A percentile compares a stretch with the other conserved stretches of the same genome.
These are phyloP conservation scores for Trichocladium uniseriatum DNA, from an alignment of 495 filamentous ascomycete species.

Conservation along the genomic window DNA sequence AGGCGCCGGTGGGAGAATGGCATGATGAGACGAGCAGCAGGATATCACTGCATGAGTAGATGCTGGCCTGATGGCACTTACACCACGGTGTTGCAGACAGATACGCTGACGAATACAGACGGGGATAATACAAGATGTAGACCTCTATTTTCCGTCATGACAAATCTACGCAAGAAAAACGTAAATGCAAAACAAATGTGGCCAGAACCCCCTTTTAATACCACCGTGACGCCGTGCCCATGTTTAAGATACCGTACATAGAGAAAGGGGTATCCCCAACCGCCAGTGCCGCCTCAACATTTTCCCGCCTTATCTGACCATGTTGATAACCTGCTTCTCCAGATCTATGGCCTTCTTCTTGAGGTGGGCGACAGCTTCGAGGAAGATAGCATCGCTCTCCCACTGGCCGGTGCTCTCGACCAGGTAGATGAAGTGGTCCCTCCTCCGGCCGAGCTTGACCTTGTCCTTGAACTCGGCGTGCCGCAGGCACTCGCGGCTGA, in stretches of 20 bases:
- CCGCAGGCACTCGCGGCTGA: slow-evolving; percentile 82
- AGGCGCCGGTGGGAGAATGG: too few species aligned
- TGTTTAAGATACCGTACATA: slow-evolving; percentile 6
- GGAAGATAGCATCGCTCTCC: slow-evolving; percentile 79
- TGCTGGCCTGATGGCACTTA: neutral
- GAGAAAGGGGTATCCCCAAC: slow-evolving; percentile 9
- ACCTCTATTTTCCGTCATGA: neutral
- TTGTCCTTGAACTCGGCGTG: slow-evolving; percentile 91
- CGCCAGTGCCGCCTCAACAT: neutral
- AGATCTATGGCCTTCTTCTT: slow-evolving; percentile 56
- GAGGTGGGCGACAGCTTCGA: slow-evolving; percentile 75
- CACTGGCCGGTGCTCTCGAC: slow-evolving; percentile 94
- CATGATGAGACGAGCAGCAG: neutral
- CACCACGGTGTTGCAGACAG: too few species aligned
- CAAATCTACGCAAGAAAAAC: neutral
- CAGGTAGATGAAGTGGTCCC: slow-evolving; percentile 96
- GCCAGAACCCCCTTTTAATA: slow-evolving; percentile 4
- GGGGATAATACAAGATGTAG: neutral
- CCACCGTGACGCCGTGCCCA: slow-evolving; percentile 24
- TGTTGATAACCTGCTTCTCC: slow-evolving; percentile 39
- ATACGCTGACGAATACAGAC: neutral
- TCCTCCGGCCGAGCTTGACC: slow-evolving; percentile 79
- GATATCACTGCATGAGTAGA: neutral
- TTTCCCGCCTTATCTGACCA: slow-evolving; percentile 29
- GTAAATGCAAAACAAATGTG: neutral